Base-by-base conservation (phyloP, 1,284 basidiomycete species). In the Trichosporon sp. region DNA sequence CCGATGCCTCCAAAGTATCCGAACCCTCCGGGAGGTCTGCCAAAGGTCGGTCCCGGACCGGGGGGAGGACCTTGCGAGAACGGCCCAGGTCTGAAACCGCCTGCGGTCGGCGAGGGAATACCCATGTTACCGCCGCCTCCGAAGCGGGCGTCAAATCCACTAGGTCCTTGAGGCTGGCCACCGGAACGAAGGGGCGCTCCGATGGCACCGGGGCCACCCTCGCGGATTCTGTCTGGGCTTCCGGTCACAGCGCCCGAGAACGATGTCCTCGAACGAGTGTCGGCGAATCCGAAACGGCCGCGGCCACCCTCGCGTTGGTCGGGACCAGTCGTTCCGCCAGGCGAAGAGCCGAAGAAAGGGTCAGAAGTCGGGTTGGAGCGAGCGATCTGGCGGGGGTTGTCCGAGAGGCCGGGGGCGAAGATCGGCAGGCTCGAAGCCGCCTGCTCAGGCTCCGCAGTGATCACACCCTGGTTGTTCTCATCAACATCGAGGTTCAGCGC, bases 401-500 rank as follows among this genome's bases (percentile, higher is more conserved):
- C 71, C 14, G 61, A 35, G 6, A 67, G 40, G 16, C 56, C 43
- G 0, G 70, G 69, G n/a, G 76, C 70, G 68, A 75, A 73, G 56
- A 74, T 64, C 4, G 74, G 70, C 4, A 74, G 67, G 61, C 70
- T 71, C 6, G 70, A 68, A 2, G 73, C 70, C 4, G 63, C 38
- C n/a, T 67, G 56, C 43, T 70, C 59, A 5, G 59, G 59, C 31
- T 63, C 59, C 4, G 59, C 65, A 21, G 68, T 21, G 38, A 68
- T 35, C 12, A 26, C 31, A 26, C 67, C 40, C 48, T 69, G 4
- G 67, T 64, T 35, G 63, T 68, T 71, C 51, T 88, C 86, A 69
- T 88, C 87, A 12, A 86, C 83, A 73, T 87, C 86, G 26, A 93
- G 80, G 77, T 85, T 91, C 74, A 94, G 86, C 66, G 89, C 84